These are phyloP conservation scores for Cercophora samala DNA, from an alignment of 495 filamentous ascomycete species.

Conservation along the genomic window DNA sequence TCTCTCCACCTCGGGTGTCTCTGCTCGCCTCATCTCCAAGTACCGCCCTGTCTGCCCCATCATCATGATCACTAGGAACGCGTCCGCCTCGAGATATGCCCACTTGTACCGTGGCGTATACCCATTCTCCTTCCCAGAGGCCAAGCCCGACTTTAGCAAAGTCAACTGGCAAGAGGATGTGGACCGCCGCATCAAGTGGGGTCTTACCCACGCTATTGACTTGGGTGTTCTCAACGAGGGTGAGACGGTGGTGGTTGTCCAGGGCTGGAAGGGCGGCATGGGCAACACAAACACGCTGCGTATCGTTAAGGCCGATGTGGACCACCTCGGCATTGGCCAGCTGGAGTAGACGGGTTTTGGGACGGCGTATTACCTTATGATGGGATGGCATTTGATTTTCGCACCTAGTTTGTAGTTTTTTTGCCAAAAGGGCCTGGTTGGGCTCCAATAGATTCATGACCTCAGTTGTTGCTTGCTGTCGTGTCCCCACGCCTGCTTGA, in stretches of 20 bases:
- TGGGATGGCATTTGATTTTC: not conserved
- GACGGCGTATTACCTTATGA: not conserved
- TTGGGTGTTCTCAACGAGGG: conserved; percentile 78
- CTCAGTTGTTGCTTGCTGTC: not conserved
- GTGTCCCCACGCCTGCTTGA: no score
- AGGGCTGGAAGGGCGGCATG: conserved; percentile 93
- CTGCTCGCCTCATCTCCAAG: conserved; percentile 92
- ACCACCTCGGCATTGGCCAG: conserved; percentile 45
- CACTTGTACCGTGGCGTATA: conserved; percentile 98
- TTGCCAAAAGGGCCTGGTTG: not conserved
- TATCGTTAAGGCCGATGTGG: conserved; percentile 54
- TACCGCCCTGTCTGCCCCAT: conserved; percentile 98
- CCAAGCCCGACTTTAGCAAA: conserved; percentile 85
- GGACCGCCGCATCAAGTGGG: conserved; percentile 94
- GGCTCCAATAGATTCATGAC: conserved; percentile 14
- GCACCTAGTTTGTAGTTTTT: conserved; percentile 1
- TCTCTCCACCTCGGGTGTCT: conserved; percentile 84
- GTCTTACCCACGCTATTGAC: conserved; percentile 75
- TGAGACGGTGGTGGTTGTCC: conserved; percentile 88
- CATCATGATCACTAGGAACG: conserved; percentile 93
- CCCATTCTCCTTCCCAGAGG: conserved; percentile 88
- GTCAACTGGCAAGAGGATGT: conserved; percentile 98
- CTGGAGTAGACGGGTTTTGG: conserved; percentile 7
- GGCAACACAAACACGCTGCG: conserved; percentile 92
- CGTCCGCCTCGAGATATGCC: conserved; percentile 78